Base-by-base conservation (phyloP, 495 filamentous ascomycete genomes). In the Trypethelium eluteriae region DNA sequence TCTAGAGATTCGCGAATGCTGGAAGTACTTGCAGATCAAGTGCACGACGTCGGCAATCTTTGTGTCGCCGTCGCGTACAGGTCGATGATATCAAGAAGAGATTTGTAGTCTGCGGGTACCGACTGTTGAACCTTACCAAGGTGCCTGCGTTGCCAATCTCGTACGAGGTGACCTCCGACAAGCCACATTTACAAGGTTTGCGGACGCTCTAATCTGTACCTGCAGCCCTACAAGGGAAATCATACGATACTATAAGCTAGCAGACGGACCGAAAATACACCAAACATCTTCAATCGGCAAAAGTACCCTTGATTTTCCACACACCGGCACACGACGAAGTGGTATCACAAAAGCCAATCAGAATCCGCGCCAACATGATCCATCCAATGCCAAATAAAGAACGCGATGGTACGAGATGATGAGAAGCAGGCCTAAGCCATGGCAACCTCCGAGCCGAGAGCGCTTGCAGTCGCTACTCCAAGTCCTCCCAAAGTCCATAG, bases 401-500 rank as follows among this genome's bases (percentile, higher is more conserved):
- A 53, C 49, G 25, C 5, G 12, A 14, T 11, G 16, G n/a, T 5
- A 18, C 25, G 25, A 25, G 1, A 25, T 25, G 25, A 25, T 25
- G 25, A 53, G 25, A 18, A 18, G 10, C 9, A 53, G 9, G 49
- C 25, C 4, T 36, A 59, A 36, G 53, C 5, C 2, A 7, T 38
- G 34, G 14, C 38, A 5, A 63, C 62, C 38, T 63, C 62, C 11
- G 38, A n/a, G 6, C 62, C 62, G 10, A 41, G 41, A 25, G 41
- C 62, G 11, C 35, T 34, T 41, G 62, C 62, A 39, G 38, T 63
- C n/a, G 41, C 38, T 11, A 63, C 35, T 47, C 62, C 62, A n/a
- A 63, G 38, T 25, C 62, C 62, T 47, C 62, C 62, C 6, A 63
- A 7, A 63, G 62, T 38, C 12, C 38, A 63, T 38, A 63, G 34